Conservation (phyloP, 2,329 filamentous ascomycete genomes). For the Ophiocordyceps polyrhachis-furcata region DNA sequence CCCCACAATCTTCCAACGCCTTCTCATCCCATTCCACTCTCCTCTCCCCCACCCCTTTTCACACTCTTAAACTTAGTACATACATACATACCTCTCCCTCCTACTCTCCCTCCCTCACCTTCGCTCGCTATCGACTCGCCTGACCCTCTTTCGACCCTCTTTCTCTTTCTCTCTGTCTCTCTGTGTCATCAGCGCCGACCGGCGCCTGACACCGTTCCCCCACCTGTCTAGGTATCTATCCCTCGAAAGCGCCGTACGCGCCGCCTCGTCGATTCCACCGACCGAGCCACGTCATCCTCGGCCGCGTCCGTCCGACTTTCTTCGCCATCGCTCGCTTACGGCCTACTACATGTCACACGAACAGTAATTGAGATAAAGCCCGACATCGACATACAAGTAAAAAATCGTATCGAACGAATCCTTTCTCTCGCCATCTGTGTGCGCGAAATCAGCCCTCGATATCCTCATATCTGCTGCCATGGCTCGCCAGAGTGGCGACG, state of each 20-base stretch:
- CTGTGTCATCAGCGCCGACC: neutral
- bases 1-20: neutral
- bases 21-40: neutral
- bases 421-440: no score
- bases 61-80: neutral
- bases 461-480: constrained; percentile 8
- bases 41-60: neutral
- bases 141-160: neutral
- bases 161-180: neutral
- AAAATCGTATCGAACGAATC: no score
- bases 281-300: neutral
- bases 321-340: neutral
- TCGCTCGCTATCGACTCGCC: neutral
- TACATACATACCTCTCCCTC: neutral
- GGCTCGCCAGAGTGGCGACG: constrained; percentile 14
- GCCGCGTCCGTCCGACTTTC: neutral
- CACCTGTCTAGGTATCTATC: neutral
- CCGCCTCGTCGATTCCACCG: neutral
- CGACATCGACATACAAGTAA: no score
- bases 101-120: neutral
- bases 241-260: neutral
- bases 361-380: no score
- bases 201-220: neutral
- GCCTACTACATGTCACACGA: neutral
- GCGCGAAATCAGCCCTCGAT: neutral